Conservation (phyloP, 176 grass and related monocot species). For the Juncus effusus region DNA sequence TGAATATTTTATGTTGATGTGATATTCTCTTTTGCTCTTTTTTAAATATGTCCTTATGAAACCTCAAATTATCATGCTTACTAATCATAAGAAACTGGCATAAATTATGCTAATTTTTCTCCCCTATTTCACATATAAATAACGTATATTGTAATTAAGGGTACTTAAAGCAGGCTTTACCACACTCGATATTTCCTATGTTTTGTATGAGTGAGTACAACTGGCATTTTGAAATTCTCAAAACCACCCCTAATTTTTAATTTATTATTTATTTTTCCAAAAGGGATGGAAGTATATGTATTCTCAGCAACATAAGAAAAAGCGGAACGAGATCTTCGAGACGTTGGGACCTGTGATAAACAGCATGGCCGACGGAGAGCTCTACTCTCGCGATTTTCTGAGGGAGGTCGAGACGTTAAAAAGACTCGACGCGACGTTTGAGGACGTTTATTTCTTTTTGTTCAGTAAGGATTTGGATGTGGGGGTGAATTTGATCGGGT, state of each 20-base stretch:
- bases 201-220: too few species aligned
- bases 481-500: neutral
- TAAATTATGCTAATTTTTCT: too few species aligned
- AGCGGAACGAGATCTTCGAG: neutral
- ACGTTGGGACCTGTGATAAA: neutral
- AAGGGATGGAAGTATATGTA: slow-evolving; percentile 8
- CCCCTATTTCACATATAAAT: too few species aligned
- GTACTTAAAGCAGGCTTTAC: too few species aligned
- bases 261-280: neutral
- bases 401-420: neutral
- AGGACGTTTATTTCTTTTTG: slow-evolving; percentile 11
- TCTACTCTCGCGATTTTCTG: neutral
- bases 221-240: neutral
- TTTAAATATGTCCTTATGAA: too few species aligned
- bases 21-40: too few species aligned
- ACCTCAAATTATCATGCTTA: too few species aligned
- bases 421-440: slow-evolving; percentile 5
- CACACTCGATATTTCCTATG: too few species aligned
- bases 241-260: neutral
- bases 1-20: too few species aligned
- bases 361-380: neutral
- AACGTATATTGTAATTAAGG: too few species aligned
- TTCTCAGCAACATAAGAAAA: neutral
- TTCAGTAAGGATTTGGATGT: slow-evolving; percentile 9
- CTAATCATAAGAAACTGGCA: too few species aligned